Evolutionary conservation across 345 rosid genomes (phyloP).

Genomic region (Gossypium stocksii): DNA sequence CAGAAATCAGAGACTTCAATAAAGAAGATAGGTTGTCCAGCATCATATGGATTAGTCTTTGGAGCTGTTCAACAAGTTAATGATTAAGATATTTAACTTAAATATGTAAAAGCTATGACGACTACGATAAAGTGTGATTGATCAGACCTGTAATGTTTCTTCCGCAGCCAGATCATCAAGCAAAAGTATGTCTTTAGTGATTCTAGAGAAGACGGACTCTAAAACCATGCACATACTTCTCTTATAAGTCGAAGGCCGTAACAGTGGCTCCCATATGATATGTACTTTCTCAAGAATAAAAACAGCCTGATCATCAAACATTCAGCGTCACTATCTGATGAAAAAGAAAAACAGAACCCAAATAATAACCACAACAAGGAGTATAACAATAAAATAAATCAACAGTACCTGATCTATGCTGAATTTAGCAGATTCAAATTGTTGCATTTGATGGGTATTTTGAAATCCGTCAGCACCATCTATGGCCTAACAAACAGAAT

Average conservation of each 20-base stretch:
- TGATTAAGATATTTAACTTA: slow-evolving; percentile 8
- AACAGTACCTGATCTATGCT: slow-evolving; percentile 77
- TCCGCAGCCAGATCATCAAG: slow-evolving; percentile 98
- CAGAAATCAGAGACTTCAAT: slow-evolving; percentile 47
- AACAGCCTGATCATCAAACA: slow-evolving; percentile 49
- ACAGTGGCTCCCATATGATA: slow-evolving; percentile 89
- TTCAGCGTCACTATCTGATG: slow-evolving; percentile 10
- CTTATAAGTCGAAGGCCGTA: slow-evolving; percentile 70
- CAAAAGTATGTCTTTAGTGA: slow-evolving; percentile 66
- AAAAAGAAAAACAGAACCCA: slow-evolving; percentile 12
- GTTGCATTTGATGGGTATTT: slow-evolving; percentile 77
- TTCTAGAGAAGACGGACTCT: slow-evolving; percentile 76
- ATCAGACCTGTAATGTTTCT: slow-evolving; percentile 78
- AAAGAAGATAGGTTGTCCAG: slow-evolving; percentile 66
- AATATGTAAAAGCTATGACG: slow-evolving; percentile 10
- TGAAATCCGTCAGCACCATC: slow-evolving; percentile 94
- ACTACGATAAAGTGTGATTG: background rate
- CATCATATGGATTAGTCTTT: slow-evolving; percentile 70
- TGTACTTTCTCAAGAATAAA: slow-evolving; percentile 90
- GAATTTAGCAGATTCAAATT: slow-evolving; percentile 81
- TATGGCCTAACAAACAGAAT: slow-evolving; percentile 52
- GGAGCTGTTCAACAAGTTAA: slow-evolving; percentile 52
- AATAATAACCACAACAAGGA: background rate
- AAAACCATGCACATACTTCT: slow-evolving; percentile 76
- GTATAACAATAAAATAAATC: slow-evolving; percentile 13